Evolutionary conservation across 2,329 filamentous ascomycete species (phyloP), one percentile per base, ranked within the genome.

Genomic region (Amylocarpus encephaloides): DNA sequence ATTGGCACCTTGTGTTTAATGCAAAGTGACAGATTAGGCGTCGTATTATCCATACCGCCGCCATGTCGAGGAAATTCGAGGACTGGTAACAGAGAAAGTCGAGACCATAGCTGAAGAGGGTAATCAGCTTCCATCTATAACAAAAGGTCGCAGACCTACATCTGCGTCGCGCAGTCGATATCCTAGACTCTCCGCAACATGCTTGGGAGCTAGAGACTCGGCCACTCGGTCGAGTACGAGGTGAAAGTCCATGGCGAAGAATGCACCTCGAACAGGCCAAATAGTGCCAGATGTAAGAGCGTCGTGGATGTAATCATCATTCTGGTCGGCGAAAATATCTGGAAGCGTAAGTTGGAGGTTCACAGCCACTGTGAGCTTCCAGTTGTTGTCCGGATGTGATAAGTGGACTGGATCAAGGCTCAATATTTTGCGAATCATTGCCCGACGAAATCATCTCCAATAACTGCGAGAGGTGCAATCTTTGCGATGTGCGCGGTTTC

Each of bases 61-160:
- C 36, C 43, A 29, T 15, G 6, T 7, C 41, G 38, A 29, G 46
- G 18, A 12, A 49, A 42, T 5, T 58, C 48, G n/a, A 60, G 52
- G 15, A 51, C 47, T 2, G 57, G 38, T 12, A 53, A 60, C 9
- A 66, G 41, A 18, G 46, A 57, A 6, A 64, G 48, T 15, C 59
- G 55, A 45, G 48, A 45, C 62, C 62, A 64, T 46, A 62, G 43
- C 62, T 64, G 45, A 6, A 7, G 15, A 40, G 38, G 41, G 32
- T 61, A 32, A 56, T 48, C 11, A 46, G 18, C 22, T 26, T 47
- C 9, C 29, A 13, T 7, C 16, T 29, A 16, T 18, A 42, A 26
- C 26, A 19, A 33, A 39, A 13, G n/a, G 5, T 7, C 13, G 36
- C 7, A 26, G 9, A 48, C 46, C 43, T 53, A 63, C 62, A 43